Conservation (phyloP, 345 rosid species). For the Cardamine occulta region DNA sequence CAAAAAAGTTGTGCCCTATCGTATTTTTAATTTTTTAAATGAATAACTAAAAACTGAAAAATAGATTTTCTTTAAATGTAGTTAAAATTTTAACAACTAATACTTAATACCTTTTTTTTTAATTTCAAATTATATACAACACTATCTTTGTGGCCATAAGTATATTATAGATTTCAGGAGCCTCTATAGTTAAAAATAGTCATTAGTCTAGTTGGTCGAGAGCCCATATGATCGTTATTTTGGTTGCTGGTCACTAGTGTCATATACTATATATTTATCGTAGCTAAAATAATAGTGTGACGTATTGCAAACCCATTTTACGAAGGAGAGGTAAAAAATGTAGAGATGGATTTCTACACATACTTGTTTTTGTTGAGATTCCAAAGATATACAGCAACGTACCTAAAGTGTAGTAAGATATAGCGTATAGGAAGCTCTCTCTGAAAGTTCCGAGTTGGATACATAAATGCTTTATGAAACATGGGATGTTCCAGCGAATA, state of each 20-base stretch:
- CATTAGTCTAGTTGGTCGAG: neutral
- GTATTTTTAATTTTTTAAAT: neutral
- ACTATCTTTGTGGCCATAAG: neutral
- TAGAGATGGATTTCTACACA: neutral
- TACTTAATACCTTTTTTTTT: neutral
- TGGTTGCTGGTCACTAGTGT: neutral
- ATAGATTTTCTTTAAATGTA: neutral
- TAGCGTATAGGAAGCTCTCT: neutral
- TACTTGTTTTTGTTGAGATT: neutral
- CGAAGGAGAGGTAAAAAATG: neutral
- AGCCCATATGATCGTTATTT: neutral
- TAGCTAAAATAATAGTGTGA: neutral
- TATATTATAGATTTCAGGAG: neutral
- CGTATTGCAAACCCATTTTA: neutral
- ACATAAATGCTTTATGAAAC: slow-evolving; percentile 28
- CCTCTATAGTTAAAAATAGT: neutral
- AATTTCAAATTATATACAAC: neutral
- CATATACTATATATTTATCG: neutral
- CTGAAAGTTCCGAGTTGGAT: neutral
- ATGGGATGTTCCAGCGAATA: slow-evolving; percentile 40
- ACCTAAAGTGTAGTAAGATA: neutral
- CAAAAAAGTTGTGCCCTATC: neutral
- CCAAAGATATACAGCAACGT: neutral
- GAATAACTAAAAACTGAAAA: no score
- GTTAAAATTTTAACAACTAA: no score